A percentile compares a stretch with the other conserved stretches of the same genome.
Conservation (phyloP, 352 stramenopile species). For the Pythium myriotylum region DNA sequence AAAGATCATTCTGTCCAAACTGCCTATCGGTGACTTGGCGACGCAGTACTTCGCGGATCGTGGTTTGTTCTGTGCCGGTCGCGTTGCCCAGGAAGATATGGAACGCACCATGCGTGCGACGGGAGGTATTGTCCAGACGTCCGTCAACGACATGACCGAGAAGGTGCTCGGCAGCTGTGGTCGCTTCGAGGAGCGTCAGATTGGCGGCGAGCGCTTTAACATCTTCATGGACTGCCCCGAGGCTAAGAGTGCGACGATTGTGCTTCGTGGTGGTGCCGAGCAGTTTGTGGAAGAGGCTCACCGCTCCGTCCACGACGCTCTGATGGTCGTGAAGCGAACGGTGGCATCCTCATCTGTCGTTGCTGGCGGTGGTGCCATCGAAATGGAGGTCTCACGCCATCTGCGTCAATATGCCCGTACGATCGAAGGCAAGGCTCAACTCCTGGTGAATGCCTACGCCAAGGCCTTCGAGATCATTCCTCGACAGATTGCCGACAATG, state of each 20-base stretch:
- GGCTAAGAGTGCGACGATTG: slow-evolving; percentile 96
- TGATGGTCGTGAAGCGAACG: slow-evolving; percentile 99
- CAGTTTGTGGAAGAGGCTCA: slow-evolving; percentile 99
- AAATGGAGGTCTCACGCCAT: slow-evolving; percentile 93
- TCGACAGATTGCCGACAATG: slow-evolving; percentile 97
- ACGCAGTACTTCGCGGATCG: slow-evolving; percentile 99
- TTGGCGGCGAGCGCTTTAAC: slow-evolving; percentile 98
- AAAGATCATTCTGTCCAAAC: slow-evolving; percentile 98
- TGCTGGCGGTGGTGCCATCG: slow-evolving; percentile 90
- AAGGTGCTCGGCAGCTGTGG: slow-evolving; percentile 95
- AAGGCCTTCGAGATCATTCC: slow-evolving; percentile 99
- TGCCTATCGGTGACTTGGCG: slow-evolving; percentile 95
- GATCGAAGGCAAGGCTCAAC: slow-evolving; percentile 98
- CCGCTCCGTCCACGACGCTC: slow-evolving; percentile 97
- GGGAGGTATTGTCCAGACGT: slow-evolving; percentile 93
- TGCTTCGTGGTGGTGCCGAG: slow-evolving; percentile 96
- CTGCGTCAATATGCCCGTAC: slow-evolving; percentile 92
- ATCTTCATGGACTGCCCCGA: slow-evolving; percentile 97
- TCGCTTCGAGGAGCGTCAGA: slow-evolving; percentile 97
- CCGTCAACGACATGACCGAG: slow-evolving; percentile 90
- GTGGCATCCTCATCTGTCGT: slow-evolving; percentile 92
- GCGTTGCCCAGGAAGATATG: slow-evolving; percentile 97
- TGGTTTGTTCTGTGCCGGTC: slow-evolving; percentile 97
- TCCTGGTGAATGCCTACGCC: slow-evolving; percentile 95
- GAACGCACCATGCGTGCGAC: slow-evolving; percentile 96